Percentiles rank a stretch among this genome's conserved stretches.
Conservation (phyloP, 2,329 filamentous ascomycete species). For the Talaromyces marneffei region DNA sequence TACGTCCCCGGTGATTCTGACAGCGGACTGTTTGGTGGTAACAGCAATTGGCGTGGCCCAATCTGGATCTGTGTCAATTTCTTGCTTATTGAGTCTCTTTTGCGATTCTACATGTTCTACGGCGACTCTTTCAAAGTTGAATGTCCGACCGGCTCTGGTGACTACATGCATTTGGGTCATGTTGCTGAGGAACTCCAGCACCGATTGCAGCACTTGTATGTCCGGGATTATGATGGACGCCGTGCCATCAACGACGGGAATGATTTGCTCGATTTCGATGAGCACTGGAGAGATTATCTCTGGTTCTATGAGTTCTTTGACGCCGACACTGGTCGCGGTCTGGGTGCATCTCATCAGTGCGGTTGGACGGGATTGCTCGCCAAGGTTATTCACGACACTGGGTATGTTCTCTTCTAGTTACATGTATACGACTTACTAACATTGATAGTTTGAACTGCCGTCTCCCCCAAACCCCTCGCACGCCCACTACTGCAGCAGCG, state of each 20-base stretch:
- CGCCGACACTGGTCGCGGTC: constrained; percentile 78
- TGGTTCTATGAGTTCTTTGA: constrained; percentile 99
- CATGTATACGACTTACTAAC: neutral
- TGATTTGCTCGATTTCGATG: constrained; percentile 82
- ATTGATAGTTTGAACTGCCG: constrained; percentile 69
- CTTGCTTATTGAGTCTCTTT: constrained; percentile 85
- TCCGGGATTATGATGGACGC: constrained; percentile 73
- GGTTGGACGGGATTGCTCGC: constrained; percentile 95
- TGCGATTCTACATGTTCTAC: constrained; percentile 94
- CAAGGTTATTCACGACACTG: constrained; percentile 95
- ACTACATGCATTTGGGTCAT: constrained; percentile 92
- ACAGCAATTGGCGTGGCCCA: constrained; percentile 95
- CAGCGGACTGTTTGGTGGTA: constrained; percentile 89
- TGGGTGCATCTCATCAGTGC: constrained; percentile 90
- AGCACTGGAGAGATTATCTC: constrained; percentile 85
- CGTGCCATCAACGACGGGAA: constrained; percentile 83
- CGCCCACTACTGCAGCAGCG: constrained; percentile 72
- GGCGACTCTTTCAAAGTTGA: constrained; percentile 83
- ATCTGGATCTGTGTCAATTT: constrained; percentile 98
- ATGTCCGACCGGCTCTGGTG: constrained; percentile 87
- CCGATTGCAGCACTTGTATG: constrained; percentile 85
- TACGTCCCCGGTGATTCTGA: constrained; percentile 96
- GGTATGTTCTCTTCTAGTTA: constrained; percentile 49
- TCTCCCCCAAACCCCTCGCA: constrained; percentile 86
- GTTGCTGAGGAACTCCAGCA: constrained; percentile 95